Base-by-base conservation (phyloP, 225 moss, liverwort and hornwort genomes). In the Sphagnum tenellum region DNA sequence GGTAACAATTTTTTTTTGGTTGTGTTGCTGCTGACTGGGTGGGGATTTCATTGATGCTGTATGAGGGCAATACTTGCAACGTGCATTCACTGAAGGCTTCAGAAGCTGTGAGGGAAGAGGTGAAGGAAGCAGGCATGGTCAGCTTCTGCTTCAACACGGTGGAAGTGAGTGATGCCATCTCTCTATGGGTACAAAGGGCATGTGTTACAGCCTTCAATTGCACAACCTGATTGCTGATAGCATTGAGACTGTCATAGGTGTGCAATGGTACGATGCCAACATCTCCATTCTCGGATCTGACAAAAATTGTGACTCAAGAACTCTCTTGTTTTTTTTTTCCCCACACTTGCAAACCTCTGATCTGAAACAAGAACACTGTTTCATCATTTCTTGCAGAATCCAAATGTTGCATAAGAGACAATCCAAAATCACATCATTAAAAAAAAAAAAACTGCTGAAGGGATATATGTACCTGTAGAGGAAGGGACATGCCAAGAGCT, bases 201-300 rank as follows among this genome's bases (percentile, higher is more conserved):
- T 96, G 95, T 88, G 92, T 71, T 96, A 92, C 62, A 86, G 86
- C 46, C 61, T 96, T 62, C 95, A 96, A 54, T 89, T 89, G 3
- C 84, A 92, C 2, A 89, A 92, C 57, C 64, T 96, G 1, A 96
- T 92, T 67, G 95, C 95, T 0, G 95, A 92, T 7, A 89, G 92
- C 58, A 89, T 96, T 45, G 95, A 96, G 75, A 96, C 95, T 2
- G 95, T 96, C 4, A 92, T 96, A 92, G 88, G 86, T 4, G 95
- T 89, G n/a, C 95, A 96, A 67, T 96, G 95, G 95, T 92, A 96
- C 60, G 92, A 96, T 51, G 95, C 89, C 9, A 96, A 96, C 59
- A 92, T 96, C 53, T 96, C 95, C 44, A 92, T 96, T 64, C 95
- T 92, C 1, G 95, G 95, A 14, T 96, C 92, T 66, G 95, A 96